A percentile compares a stretch with the other conserved stretches of the same genome.
phyloP scores from a whole-genome alignment of 2,329 filamentous ascomycete genomes.

The Plectosphaerella plurivora region DNA sequence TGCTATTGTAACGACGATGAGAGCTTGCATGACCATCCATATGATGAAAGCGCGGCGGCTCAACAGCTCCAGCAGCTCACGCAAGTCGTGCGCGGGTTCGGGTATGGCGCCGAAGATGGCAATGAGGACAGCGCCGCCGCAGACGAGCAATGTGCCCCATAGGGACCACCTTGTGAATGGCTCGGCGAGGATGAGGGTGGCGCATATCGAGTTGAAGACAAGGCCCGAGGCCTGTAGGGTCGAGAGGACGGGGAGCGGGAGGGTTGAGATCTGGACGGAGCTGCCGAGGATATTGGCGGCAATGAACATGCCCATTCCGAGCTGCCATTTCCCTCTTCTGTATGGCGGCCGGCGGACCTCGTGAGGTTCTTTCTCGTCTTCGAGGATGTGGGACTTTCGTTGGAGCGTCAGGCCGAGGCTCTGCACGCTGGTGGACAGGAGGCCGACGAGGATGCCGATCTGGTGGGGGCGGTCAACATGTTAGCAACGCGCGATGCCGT shows the following conservation, averaged over 20 bases:
- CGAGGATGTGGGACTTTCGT: conserved; percentile 95
- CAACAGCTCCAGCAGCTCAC: conserved; percentile 75
- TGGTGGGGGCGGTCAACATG: conserved; percentile 30
- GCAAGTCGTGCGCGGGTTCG: conserved; percentile 83
- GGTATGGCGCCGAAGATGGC: conserved; percentile 91
- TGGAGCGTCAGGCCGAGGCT: conserved; percentile 93
- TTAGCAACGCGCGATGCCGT: background rate
- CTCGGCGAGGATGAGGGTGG: conserved; percentile 85
- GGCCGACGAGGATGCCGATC: conserved; percentile 89
- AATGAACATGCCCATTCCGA: conserved; percentile 97
- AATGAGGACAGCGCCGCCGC: conserved; percentile 82
- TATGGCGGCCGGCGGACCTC: conserved; percentile 82
- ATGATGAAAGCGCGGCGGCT: conserved; percentile 70
- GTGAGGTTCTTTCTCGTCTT: conserved; percentile 84
- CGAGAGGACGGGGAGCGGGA: conserved; percentile 89
- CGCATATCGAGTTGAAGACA: conserved; percentile 98
- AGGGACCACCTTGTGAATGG: conserved; percentile 94
- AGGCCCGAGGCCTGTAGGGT: conserved; percentile 93
- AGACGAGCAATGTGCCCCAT: conserved; percentile 83
- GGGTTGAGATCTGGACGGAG: conserved; percentile 93
- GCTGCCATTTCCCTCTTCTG: conserved; percentile 87
- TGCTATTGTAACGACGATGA: conserved; percentile 68
- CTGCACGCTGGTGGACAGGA: conserved; percentile 91
- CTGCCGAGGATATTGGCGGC: conserved; percentile 91
- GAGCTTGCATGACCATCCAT: conserved; percentile 80